Evolutionary conservation across 371 early-diverging fungal genomes (phyloP), one percentile per base, ranked within the genome.

Genomic region (Rhizopus sp.): DNA sequence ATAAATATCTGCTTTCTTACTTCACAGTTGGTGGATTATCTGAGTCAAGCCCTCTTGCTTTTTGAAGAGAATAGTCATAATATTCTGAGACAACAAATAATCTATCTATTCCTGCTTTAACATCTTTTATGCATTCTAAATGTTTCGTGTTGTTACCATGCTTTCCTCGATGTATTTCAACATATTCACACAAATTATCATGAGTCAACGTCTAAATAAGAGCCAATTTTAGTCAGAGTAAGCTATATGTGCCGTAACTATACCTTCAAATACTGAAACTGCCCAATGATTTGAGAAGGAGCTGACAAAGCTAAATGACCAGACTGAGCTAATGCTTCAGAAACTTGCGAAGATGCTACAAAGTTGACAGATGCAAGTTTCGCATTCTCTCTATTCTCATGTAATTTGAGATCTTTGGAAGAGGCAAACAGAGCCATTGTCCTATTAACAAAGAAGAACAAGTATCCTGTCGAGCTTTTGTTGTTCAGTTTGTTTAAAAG

Each of bases 101-200:
- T 32, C 86, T 75, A 55, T 84, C 84, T 86, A 58, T 17, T 33
- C 5, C 1, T 37, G n/a, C 38, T 38, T 6, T 7, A 17, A 10
- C n/a, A 39, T 5, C 8, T 6, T 30, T 40, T 39, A 52, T 52
- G 31, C 39, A 52, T 38, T 16, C 5, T 15, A 1, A 53, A 41
- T 40, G 30, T 23, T 40, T 0, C 38, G 3, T 5, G n/a, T 44
- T 16, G 38, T 59, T 73, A 84, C 86, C 83, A 59, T 83, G 73
- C 57, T 83, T 84, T 49, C 84, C 86, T 55, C 81, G 80, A 50
- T 81, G 70, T 49, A 83, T 77, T 50, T 86, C 86, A 50, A 86
- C 64, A 58, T 83, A 84, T 56, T 79, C 73, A 57, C 84, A 84
- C 7, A 86, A 55, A 53, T 81, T 74, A 13, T 82, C 78, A 57